Percentiles rank a stretch among this genome's conserved stretches.
phyloP scores from a whole-genome alignment of 2,329 filamentous ascomycete species.

The Rasamsonia emersonii region DNA sequence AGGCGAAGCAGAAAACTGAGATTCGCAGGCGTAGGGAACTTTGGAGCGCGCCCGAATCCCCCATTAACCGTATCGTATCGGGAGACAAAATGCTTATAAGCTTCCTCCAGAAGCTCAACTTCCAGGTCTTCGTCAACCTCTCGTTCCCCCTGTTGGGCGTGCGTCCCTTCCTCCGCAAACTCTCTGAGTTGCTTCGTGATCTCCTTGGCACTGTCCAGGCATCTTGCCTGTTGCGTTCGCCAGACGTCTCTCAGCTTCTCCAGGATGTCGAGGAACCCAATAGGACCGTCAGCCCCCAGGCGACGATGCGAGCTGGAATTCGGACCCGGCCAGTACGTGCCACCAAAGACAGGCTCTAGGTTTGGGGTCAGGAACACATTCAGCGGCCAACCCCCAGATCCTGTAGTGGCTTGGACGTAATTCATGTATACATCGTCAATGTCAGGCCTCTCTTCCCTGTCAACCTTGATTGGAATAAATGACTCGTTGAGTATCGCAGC shows the following conservation, averaged over 20 bases:
- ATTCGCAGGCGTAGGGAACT: conserved; percentile 84
- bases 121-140: conserved; percentile 64
- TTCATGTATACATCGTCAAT: conserved; percentile 98
- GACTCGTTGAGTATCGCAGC: conserved; percentile 73
- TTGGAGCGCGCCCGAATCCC: conserved; percentile 73
- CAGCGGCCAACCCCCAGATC: conserved; percentile 83
- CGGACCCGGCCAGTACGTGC: conserved; percentile 89
- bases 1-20: conserved; percentile 73
- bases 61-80: conserved; percentile 73
- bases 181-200: conserved; percentile 73
- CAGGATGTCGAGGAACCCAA: conserved; percentile 76
- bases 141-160: conserved; percentile 33
- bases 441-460: conserved; percentile 88
- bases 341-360: conserved; percentile 87
- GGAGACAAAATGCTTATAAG: conserved; percentile 67
- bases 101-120: conserved; percentile 84
- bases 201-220: conserved; percentile 72
- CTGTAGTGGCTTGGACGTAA: conserved; percentile 89
- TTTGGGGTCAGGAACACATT: conserved; percentile 96
- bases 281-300: conserved; percentile 44
- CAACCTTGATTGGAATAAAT: conserved; percentile 87
- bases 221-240: conserved; percentile 74
- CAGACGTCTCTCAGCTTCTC: conserved; percentile 67
- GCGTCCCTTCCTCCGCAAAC: conserved; percentile 81
- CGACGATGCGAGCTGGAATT: conserved; percentile 44